Evolutionary conservation across 805 yeast genomes (phyloP), one percentile per base, ranked within the genome.

Genomic region (Candida krabiensis): DNA sequence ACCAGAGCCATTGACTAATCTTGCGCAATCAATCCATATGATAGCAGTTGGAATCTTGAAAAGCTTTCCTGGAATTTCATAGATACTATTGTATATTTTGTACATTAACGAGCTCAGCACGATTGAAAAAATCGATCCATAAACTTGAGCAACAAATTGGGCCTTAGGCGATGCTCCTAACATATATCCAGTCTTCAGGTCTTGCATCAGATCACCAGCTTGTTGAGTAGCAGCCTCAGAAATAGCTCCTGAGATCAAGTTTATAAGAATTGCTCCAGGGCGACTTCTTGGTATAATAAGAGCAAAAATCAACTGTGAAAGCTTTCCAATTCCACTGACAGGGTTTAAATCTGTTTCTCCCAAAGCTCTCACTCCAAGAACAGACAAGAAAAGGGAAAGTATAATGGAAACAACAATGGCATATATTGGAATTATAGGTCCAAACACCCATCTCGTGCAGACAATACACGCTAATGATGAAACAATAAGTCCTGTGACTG

Each of bases 211-310:
- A 63, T 91, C 99, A 21, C 99, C 98, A 2, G 98, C 97, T 64
- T 91, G 99, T 65, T 93, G 98, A 2, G 99, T 96, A 7, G 98
- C 98, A 0, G 98, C 97, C 65, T 91, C 99, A 1, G 98, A 95
- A 28, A 91, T 81, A 11, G 96, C 99, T 13, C 99, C 99, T 4
- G 97, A 96, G 1, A 91, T 84, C 33, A 91, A 67, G 56, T 91
- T 93, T 30, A 88, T 79, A 28, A 91, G 65, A 4, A 93, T 87
- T 9, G 88, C 77, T 2, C 95, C 89, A 1, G 95, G 95, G 41
- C 81, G 85, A 30, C 69, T 60, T 22, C 70, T 69, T 0, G 96
- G 96, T 18, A 89, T 73, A 5, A 91, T 70, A 9, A 88, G 56
- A 0, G 97, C 96, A 62, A 93, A 88, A 2, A 93, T 62, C 33